Percentiles rank a stretch among this genome's conserved stretches.
phyloP scores from a whole-genome alignment of 805 yeast genomes.

The Yamadazyma nakazawae region DNA sequence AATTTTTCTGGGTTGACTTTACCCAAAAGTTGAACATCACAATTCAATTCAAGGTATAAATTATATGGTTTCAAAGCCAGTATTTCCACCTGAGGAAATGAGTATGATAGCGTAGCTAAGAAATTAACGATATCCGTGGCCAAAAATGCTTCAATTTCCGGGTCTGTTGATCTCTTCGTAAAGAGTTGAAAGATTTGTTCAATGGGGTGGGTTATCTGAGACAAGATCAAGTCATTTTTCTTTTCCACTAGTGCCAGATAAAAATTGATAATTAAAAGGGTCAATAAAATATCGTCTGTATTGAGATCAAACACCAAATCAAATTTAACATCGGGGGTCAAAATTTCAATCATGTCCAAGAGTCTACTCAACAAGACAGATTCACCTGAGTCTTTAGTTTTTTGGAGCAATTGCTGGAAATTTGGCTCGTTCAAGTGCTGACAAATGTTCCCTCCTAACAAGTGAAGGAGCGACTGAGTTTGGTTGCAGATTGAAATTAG shows the following conservation, averaged over 20 bases:
- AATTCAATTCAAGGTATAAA: conserved; percentile 11
- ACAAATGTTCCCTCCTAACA: background rate
- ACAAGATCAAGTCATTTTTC: background rate
- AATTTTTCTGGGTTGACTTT: conserved; percentile 13
- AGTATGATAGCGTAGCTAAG: conserved; percentile 19
- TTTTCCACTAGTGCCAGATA: conserved; percentile 20
- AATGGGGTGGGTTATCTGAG: background rate
- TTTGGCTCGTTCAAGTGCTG: background rate
- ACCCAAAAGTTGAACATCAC: conserved; percentile 21
- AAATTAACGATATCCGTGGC: conserved; percentile 20
- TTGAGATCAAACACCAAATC: conserved; percentile 5
- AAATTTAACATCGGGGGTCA: conserved; percentile 6
- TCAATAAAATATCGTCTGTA: conserved; percentile 25
- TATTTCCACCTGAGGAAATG: conserved; percentile 7
- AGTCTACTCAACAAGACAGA: conserved; percentile 5
- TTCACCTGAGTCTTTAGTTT: conserved; percentile 5
- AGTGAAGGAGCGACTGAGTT: background rate
- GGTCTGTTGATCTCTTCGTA: conserved; percentile 3
- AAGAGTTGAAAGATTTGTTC: background rate
- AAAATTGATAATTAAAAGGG: conserved; percentile 23
- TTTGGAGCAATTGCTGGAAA: background rate
- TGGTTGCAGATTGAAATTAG: conserved; percentile 1
- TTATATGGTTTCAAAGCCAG: conserved; percentile 19
- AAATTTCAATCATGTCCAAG: conserved; percentile 5
- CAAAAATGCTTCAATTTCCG: conserved; percentile 6